Evolutionary conservation across 768 basidiomycete genomes (phyloP).

Genomic region (Boletus reticulatus): DNA sequence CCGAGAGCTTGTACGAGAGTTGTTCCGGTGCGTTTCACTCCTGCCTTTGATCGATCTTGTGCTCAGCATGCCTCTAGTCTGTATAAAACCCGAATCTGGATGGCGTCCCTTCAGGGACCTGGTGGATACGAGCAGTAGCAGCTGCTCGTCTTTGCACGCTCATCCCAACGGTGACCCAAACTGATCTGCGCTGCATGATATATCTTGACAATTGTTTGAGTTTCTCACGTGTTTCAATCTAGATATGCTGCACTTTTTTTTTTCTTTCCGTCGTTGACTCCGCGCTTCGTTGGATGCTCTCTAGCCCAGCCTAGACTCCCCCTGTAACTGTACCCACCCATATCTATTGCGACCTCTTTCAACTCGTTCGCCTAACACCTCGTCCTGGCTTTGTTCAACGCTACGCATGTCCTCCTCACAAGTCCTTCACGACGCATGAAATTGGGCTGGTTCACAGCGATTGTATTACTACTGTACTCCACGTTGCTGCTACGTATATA

Average conservation of each 20-base stretch:
- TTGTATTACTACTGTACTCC: slow-evolving; percentile 31
- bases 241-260: slow-evolving; percentile 28
- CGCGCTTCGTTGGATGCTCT: slow-evolving; percentile 20
- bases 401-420: not conserved
- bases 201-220: slow-evolving; percentile 18
- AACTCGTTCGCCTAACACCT: not conserved
- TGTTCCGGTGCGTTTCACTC: slow-evolving; percentile 64
- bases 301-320: slow-evolving; percentile 32
- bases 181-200: slow-evolving; percentile 18
- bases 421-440: not conserved
- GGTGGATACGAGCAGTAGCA: slow-evolving; percentile 42
- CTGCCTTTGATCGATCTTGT: slow-evolving; percentile 4
- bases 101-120: slow-evolving; percentile 74
- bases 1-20: slow-evolving; percentile 91
- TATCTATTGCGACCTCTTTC: slow-evolving; percentile 19
- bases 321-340: slow-evolving; percentile 26
- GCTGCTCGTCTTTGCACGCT: not conserved
- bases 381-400: not conserved
- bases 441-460: slow-evolving; percentile 6
- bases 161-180: slow-evolving; percentile 12
- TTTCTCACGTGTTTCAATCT: slow-evolving; percentile 20
- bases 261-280: not conserved
- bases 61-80: slow-evolving; percentile 42
- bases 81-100: slow-evolving; percentile 96
- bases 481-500: slow-evolving; percentile 12